Evolutionary conservation across 768 basidiomycete species (phyloP).

Genomic region (Tulasnella sp.): DNA sequence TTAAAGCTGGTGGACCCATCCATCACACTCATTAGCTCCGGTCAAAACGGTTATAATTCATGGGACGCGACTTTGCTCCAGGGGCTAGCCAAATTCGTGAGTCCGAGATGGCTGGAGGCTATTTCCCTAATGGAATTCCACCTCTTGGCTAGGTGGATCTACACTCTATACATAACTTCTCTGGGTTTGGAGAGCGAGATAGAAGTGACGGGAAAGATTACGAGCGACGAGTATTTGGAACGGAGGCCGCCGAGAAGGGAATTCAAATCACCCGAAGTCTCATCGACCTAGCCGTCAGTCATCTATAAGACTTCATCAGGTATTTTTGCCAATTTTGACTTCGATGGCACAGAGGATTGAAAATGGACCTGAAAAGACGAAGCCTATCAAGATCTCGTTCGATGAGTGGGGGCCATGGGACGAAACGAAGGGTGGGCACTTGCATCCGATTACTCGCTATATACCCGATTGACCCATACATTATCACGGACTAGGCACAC

Average conservation of each 20-base stretch:
- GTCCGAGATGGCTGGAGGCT: too few species aligned
- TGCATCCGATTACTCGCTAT: too few species aligned
- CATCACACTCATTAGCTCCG: constrained; percentile 56
- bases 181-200: constrained; percentile 13
- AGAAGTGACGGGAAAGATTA: constrained; percentile 15
- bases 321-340: not conserved
- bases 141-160: constrained; percentile 15
- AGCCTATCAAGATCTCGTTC: constrained; percentile 42
- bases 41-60: constrained; percentile 39
- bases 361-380: constrained; percentile 28
- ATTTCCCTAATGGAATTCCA: not conserved
- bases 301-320: too few species aligned
- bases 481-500: not conserved
- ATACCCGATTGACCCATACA: too few species aligned
- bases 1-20: constrained; percentile 54
- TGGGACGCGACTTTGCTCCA: constrained; percentile 43
- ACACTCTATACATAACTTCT: constrained; percentile 16
- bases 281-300: constrained; percentile 46
- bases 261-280: constrained; percentile 50
- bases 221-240: constrained; percentile 18
- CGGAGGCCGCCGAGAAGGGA: constrained; percentile 52
- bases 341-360: constrained; percentile 32
- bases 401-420: constrained; percentile 59
- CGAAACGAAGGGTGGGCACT: constrained; percentile 31
- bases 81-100: constrained; percentile 30